Percentiles rank a stretch among this genome's conserved stretches.
These are phyloP conservation scores for Trichoderma sp. DNA, from an alignment of 2,329 filamentous ascomycete species.

Conservation along the genomic window DNA sequence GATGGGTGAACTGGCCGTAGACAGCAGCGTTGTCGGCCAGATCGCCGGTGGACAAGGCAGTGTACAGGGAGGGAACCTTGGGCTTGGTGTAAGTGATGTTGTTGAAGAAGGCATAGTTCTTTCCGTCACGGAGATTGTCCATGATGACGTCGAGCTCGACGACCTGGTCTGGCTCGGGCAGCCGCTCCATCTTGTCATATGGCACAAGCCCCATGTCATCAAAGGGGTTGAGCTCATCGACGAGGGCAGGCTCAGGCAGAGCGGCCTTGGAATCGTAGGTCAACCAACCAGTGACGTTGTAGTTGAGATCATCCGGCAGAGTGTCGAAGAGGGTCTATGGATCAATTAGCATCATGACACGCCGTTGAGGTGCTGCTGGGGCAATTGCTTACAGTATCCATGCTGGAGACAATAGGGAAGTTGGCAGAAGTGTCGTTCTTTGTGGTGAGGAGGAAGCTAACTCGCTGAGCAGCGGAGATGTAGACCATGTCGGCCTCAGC, in stretches of 20 bases:
- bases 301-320: conserved; percentile 65
- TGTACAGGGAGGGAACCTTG: conserved; percentile 78
- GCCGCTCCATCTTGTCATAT: conserved; percentile 59
- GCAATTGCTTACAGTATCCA: conserved; percentile 57
- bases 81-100: conserved; percentile 71
- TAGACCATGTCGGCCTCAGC: conserved; percentile 62
- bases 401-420: conserved; percentile 65
- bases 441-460: conserved; percentile 60
- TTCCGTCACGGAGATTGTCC: conserved; percentile 59
- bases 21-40: conserved; percentile 55
- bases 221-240: conserved; percentile 63
- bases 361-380: not conserved
- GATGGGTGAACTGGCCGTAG: conserved; percentile 64
- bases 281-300: conserved; percentile 64
- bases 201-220: conserved; percentile 74
- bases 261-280: conserved; percentile 51
- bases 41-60: conserved; percentile 62
- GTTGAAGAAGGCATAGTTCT: conserved; percentile 66
- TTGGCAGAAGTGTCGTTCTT: conserved; percentile 60
- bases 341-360: not conserved
- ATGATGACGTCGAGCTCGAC: conserved; percentile 64
- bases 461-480: conserved; percentile 64
- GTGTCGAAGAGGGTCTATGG: conserved; percentile 61
- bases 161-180: conserved; percentile 58
- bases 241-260: conserved; percentile 45